A percentile compares a stretch with the other conserved stretches of the same genome.
Conservation (phyloP, 768 basidiomycete species). For the Asterophora lycoperdoides region DNA sequence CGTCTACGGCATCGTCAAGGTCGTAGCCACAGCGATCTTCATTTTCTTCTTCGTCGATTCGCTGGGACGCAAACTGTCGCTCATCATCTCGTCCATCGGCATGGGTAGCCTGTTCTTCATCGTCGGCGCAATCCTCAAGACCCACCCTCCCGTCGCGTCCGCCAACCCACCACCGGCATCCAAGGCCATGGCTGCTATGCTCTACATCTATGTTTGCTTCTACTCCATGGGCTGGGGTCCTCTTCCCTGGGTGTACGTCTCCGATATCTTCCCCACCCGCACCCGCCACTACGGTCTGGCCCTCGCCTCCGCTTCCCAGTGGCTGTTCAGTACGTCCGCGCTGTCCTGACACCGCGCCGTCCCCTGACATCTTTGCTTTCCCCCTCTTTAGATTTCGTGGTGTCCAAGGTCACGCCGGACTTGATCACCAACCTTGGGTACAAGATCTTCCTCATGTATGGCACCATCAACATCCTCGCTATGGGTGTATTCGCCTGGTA, state of each 20-base stretch:
- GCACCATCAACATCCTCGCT: conserved; percentile 63
- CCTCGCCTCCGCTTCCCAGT: conserved; percentile 72
- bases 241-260: conserved; percentile 56
- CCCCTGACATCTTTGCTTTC: background rate
- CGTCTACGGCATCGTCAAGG: conserved; percentile 45
- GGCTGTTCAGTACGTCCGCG: conserved; percentile 62
- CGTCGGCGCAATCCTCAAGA: conserved; percentile 80
- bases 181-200: conserved; percentile 79
- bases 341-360: conserved; percentile 14
- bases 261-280: conserved; percentile 85
- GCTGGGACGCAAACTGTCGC: conserved; percentile 64
- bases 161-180: conserved; percentile 46
- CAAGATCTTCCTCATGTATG: conserved; percentile 78
- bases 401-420: conserved; percentile 66
- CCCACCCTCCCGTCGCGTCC: conserved; percentile 36
- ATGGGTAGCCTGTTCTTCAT: conserved; percentile 83
- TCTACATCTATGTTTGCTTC: conserved; percentile 84
- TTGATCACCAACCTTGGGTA: conserved; percentile 60
- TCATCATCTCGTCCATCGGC: conserved; percentile 70
- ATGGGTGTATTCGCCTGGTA: conserved; percentile 67
- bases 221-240: conserved; percentile 84
- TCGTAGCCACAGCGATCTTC: conserved; percentile 62
- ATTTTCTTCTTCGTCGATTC: conserved; percentile 65
- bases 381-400: conserved; percentile 54
- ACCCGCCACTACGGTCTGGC: conserved; percentile 81